These are phyloP conservation scores for Pyrenochaeta sp. DNA, from an alignment of 2,329 filamentous ascomycete species.

Conservation along the genomic window DNA sequence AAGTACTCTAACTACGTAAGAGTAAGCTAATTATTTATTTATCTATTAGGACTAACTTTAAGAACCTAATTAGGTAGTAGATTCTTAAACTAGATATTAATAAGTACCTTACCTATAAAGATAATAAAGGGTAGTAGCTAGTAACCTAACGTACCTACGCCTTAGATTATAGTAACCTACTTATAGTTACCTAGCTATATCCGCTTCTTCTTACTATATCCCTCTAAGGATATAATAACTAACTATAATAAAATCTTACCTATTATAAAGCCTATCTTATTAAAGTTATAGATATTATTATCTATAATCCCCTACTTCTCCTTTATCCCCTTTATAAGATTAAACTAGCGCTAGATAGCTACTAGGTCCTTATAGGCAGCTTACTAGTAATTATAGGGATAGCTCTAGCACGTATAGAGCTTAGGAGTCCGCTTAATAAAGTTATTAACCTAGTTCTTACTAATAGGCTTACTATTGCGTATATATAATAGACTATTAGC, in stretches of 20 bases:
- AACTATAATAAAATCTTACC: no score
- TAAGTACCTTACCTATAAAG: conserved; percentile 21
- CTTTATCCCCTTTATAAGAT: conserved; percentile 5
- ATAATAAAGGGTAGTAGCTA: conserved; percentile 23
- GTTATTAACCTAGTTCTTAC: no score
- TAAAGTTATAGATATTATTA: conserved; percentile 27
- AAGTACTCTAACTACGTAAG: conserved; percentile 51
- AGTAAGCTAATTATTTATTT: conserved; percentile 28
- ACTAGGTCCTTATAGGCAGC: conserved; percentile 12
- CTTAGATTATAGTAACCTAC: no score
- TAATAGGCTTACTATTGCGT: no score
- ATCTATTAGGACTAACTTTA: no score
- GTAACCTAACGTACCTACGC: conserved; percentile 8
- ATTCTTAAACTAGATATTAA: no score
- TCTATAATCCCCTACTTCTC: conserved; percentile 18
- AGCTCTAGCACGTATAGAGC: conserved; percentile 10
- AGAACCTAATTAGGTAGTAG: no score
- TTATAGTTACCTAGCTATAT: conserved; percentile 34
- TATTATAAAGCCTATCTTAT: no score
- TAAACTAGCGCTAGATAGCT: no score
- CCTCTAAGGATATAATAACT: conserved; percentile 35
- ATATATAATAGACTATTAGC: no score
- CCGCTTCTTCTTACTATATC: conserved; percentile 19
- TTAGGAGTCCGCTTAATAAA: conserved; percentile 17
- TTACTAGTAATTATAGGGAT: conserved; percentile 17